These are phyloP conservation scores for Vicia villosa DNA, from an alignment of 306 rosid species.

Conservation along the genomic window DNA sequence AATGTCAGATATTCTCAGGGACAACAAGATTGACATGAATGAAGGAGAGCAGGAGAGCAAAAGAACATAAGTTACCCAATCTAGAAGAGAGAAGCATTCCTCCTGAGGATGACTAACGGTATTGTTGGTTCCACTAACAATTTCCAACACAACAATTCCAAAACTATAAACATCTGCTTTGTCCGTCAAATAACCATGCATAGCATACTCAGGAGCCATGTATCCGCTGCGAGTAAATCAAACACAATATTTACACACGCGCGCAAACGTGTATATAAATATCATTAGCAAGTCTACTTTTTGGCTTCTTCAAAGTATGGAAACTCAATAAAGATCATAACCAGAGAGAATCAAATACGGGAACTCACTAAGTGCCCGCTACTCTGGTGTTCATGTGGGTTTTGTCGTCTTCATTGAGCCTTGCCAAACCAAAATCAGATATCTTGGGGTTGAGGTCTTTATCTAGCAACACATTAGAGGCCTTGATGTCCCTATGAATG, in stretches of 20 bases:
- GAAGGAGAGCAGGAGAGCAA: background rate
- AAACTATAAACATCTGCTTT: conserved; percentile 76
- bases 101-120: conserved; percentile 36
- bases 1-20: background rate
- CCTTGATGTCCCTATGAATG: conserved; percentile 69
- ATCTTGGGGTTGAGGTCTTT: too few species aligned
- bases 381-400: conserved; percentile 64
- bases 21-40: background rate
- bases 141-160: conserved; percentile 52
- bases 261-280: background rate
- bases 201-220: conserved; percentile 62
- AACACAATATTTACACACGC: background rate
- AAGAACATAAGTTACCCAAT: conserved; percentile 46
- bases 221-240: conserved; percentile 45
- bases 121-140: conserved; percentile 38
- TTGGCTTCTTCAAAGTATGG: background rate
- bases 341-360: background rate
- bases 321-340: background rate
- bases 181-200: conserved; percentile 69
- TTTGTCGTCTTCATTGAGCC: conserved; percentile 57
- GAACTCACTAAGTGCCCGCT: conserved; percentile 59
- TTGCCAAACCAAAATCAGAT: too few species aligned
- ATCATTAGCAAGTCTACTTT: background rate
- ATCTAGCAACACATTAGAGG: too few species aligned
- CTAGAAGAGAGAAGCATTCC: conserved; percentile 48